Percentiles rank a stretch among this genome's conserved stretches.
phyloP scores from a whole-genome alignment of 1,284 basidiomycete species.

The Heterobasidion occidentale region DNA sequence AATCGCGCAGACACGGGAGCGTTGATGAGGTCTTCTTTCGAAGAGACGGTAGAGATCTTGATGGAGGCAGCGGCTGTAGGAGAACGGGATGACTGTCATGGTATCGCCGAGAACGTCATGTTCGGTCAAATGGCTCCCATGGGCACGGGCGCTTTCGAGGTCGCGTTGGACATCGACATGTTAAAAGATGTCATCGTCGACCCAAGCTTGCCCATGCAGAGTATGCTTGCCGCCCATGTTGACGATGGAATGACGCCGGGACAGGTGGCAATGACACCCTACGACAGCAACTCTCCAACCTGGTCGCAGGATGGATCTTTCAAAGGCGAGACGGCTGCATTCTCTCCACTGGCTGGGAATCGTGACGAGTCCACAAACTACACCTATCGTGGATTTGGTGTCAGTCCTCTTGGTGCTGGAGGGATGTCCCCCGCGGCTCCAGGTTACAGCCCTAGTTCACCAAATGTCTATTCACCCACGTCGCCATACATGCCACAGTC shows the following conservation, averaged over 20 bases:
- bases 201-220: constrained; percentile 85
- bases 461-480: constrained; percentile 80
- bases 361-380: constrained; percentile 76
- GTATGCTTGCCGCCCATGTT: constrained; percentile 71
- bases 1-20: constrained; percentile 97
- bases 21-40: constrained; percentile 97
- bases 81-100: constrained; percentile 97
- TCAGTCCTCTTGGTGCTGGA: constrained; percentile 73
- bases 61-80: constrained; percentile 99
- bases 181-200: constrained; percentile 98
- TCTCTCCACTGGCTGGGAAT: constrained; percentile 90
- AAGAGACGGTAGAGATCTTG: constrained; percentile 98
- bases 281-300: constrained; percentile 84
- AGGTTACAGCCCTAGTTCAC: constrained; percentile 78
- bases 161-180: constrained; percentile 96
- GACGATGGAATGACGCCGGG: constrained; percentile 92
- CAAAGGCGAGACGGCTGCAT: constrained; percentile 81
- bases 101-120: constrained; percentile 97
- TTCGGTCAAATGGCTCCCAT: constrained; percentile 99
- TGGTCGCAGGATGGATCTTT: constrained; percentile 61
- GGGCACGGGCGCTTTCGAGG: constrained; percentile 94
- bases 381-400: constrained; percentile 68
- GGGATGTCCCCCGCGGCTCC: constrained; percentile 76
- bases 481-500: constrained; percentile 85
- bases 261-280: constrained; percentile 88